A percentile compares a stretch with the other conserved stretches of the same genome.
phyloP scores from a whole-genome alignment of 352 stramenopile species.

The Globisporangium mamillatum region DNA sequence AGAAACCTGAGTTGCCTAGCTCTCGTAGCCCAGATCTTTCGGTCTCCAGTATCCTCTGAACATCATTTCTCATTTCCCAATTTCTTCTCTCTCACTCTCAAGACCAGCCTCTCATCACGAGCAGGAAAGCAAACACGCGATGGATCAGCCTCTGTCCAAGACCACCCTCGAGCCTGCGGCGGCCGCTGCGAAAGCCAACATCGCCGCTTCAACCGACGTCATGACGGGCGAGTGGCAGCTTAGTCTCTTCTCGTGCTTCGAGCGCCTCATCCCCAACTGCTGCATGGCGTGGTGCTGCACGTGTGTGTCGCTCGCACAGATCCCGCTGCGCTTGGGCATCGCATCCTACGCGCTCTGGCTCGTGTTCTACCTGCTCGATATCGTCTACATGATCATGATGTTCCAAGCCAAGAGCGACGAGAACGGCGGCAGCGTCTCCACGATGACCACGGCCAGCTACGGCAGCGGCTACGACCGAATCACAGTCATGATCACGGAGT shows the following conservation, averaged over 20 bases:
- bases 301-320: slow-evolving; percentile 29
- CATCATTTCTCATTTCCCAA: neutral
- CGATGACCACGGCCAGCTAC: neutral
- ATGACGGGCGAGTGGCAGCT: slow-evolving; percentile 23
- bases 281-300: slow-evolving; percentile 26
- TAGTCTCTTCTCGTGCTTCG: slow-evolving; percentile 30
- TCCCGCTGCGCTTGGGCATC: slow-evolving; percentile 17
- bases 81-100: neutral
- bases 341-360: slow-evolving; percentile 16
- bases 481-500: neutral
- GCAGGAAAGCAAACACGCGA: neutral
- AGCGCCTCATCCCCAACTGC: slow-evolving; percentile 29
- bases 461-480: neutral
- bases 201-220: slow-evolving; percentile 4
- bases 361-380: neutral
- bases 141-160: neutral
- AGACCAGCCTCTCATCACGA: neutral
- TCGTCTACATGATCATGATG: slow-evolving; percentile 5
- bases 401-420: neutral
- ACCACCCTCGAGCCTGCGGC: neutral
- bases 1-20: too few species aligned
- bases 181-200: neutral
- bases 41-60: too few species aligned
- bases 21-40: too few species aligned
- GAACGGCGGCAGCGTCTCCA: neutral